Percentiles rank a stretch among this genome's conserved stretches.
phyloP scores from a whole-genome alignment of 805 yeast genomes.

The Saccharomycopsis capsularis region DNA sequence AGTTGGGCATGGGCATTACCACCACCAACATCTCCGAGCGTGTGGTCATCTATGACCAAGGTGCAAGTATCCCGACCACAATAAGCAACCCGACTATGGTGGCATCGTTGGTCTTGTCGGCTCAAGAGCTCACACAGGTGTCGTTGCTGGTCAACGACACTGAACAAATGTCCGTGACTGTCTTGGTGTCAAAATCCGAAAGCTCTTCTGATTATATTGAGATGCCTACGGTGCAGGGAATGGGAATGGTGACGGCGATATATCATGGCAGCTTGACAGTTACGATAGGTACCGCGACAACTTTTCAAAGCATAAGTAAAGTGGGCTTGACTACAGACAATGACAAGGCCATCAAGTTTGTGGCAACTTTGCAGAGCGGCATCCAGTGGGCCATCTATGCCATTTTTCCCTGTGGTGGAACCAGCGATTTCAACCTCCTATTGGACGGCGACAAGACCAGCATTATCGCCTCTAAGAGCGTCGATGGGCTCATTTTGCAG shows the following conservation, averaged over 20 bases:
- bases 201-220: conserved; percentile 32
- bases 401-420: too few species aligned
- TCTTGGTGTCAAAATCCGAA: conserved; percentile 29
- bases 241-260: conserved; percentile 50
- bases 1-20: conserved; percentile 56
- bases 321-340: conserved; percentile 31
- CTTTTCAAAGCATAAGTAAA: conserved; percentile 30
- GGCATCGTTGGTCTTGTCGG: conserved; percentile 40
- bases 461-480: background rate
- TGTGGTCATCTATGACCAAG: conserved; percentile 35
- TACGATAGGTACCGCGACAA: conserved; percentile 54
- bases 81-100: conserved; percentile 51
- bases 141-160: conserved; percentile 39
- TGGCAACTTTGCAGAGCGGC: conserved; percentile 45
- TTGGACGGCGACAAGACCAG: background rate
- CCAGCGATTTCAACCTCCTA: background rate
- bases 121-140: conserved; percentile 28
- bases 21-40: conserved; percentile 36
- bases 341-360: conserved; percentile 41
- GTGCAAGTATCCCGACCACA: conserved; percentile 35
- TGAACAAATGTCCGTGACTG: conserved; percentile 45
- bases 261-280: conserved; percentile 46
- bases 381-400: conserved; percentile 50
- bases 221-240: conserved; percentile 51
- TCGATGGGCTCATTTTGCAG: conserved; percentile 41